phyloP scores from a whole-genome alignment of 768 basidiomycete genomes.

The Mrakia gelida region DNA sequence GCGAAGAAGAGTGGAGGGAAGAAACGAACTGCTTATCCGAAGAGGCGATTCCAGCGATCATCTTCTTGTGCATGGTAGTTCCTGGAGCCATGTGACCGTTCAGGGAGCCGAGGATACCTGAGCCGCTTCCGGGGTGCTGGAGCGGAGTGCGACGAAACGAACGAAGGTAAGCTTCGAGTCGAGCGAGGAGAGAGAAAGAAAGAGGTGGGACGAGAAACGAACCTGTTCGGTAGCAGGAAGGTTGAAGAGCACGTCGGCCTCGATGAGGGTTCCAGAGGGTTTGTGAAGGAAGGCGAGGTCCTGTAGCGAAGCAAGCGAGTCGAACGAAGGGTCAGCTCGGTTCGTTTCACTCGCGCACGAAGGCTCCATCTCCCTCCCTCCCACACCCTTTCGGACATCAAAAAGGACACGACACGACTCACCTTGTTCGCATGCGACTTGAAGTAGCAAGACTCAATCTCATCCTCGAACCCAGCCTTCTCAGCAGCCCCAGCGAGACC shows the following conservation, averaged over 20 bases:
- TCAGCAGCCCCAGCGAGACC: constrained; percentile 21
- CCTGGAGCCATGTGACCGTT: constrained; percentile 38
- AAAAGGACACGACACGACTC: background rate
- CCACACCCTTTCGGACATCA: too few relatives aligned
- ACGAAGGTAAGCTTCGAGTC: background rate
- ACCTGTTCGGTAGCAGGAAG: constrained; percentile 70
- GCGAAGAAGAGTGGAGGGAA: background rate
- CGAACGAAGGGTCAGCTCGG: background rate
- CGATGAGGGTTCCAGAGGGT: constrained; percentile 64
- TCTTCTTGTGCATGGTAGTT: constrained; percentile 38
- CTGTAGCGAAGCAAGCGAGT: constrained; percentile 37
- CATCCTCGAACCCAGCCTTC: constrained; percentile 67
- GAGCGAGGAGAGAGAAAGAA: background rate
- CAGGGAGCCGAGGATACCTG: background rate
- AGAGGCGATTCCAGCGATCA: constrained; percentile 39
- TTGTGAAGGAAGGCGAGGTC: constrained; percentile 79
- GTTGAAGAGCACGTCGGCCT: constrained; percentile 81
- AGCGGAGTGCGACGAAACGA: background rate
- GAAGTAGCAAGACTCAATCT: constrained; percentile 38
- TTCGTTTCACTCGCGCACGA: background rate
- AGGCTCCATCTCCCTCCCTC: background rate
- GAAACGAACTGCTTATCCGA: constrained; percentile 7
- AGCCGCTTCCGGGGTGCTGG: constrained; percentile 5
- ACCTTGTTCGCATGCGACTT: constrained; percentile 17
- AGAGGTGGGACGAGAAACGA: background rate